Base-by-base conservation (phyloP, 1,139 yeast species). In the Suhomyces atakaporum region DNA sequence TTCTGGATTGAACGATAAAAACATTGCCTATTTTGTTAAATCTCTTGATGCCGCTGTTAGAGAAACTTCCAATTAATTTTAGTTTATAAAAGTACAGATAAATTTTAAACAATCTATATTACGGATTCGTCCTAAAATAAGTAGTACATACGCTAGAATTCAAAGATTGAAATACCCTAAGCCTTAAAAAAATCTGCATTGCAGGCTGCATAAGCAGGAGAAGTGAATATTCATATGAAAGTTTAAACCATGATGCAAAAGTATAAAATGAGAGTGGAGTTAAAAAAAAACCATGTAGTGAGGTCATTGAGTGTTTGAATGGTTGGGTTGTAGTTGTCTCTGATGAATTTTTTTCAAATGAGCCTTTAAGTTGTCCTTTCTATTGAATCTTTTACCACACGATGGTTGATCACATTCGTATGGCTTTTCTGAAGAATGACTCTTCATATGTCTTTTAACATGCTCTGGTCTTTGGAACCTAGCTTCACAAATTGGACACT, bases 391-490 rank as follows among this genome's bases (percentile, higher is more conserved):
- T 58, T 88, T 86, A 16, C 80, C 80, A 62, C 97, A 88, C 60
- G 78, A 77, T 30, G 77, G 74, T 56, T 78, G 70, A 38, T 80
- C 79, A 62, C 97, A 90, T 38, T 71, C 77, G 56, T 75, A 89
- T 4, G 96, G 97, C 56, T 85, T 84, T 49, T 87, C 96, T 21
- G 87, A 79, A 3, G 94, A 81, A 61, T 90, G 97, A 20, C 88
- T 79, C 51, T 94, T 75, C 78, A 84, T 71, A 58, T 90, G 97
- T 53, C 97, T 74, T 57, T 88, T 86, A 38, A 90, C 87, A 66
- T 92, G 96, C 54, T 92, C 96, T 23, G 94, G 90, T 43, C 97
- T 73, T 56, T 87, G 90, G 69, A 90, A 90, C 35, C 78, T 62
- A 33, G 83, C 76, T 36, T 76, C 77, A 51, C 95, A 82, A 43